Base-by-base conservation (phyloP, 73 alveolate genomes). In the Blepharisma stoltei region DNA sequence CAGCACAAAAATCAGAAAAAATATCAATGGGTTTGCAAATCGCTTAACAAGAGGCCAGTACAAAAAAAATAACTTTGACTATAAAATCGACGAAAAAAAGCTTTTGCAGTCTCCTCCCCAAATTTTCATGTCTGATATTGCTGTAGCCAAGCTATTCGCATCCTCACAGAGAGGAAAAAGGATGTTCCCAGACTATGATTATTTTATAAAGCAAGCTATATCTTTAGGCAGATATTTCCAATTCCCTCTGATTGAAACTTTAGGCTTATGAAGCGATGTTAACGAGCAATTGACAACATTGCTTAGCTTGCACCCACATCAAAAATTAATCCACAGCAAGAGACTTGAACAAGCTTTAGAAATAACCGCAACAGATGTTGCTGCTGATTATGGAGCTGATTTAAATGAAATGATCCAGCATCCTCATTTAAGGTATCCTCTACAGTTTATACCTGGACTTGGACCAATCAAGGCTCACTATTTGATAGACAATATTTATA, bases 381-480 rank as follows among this genome's bases (percentile, higher is more conserved):
- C 77, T 41, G 9, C 54, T 25, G 27, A n/a, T 38, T 18, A n/a
- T 18, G 76, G 60, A 7, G 79, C 45, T n/a, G 79, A 69, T 69
- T 14, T 69, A 14, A 69, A 90, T 78, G 70, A 76, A 54, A 85
- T 90, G 48, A 55, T 82, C 25, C 91, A 85, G 55, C 93, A 85
- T 76, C 54, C 85, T 23, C 98, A 93, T 84, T 67, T 87, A 71
- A 88, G 91, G 67, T 75, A 81, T 47, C 81, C 86, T 37, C 78
- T 93, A 43, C 60, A 77, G 69, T 93, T 87, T 71, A 55, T 93
- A 32, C 49, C 93, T 67, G 95, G 96, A 11, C 86, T 93, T 20
- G 98, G 98, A 5, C 98, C 95, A 14, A 73, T 87, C n/a, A 93
- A 93, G 82, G 96, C 97, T 0, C 76, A 90, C 54, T 52, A 70